Base-by-base conservation (phyloP, 345 rosid species). In the Camelina laxa region DNA sequence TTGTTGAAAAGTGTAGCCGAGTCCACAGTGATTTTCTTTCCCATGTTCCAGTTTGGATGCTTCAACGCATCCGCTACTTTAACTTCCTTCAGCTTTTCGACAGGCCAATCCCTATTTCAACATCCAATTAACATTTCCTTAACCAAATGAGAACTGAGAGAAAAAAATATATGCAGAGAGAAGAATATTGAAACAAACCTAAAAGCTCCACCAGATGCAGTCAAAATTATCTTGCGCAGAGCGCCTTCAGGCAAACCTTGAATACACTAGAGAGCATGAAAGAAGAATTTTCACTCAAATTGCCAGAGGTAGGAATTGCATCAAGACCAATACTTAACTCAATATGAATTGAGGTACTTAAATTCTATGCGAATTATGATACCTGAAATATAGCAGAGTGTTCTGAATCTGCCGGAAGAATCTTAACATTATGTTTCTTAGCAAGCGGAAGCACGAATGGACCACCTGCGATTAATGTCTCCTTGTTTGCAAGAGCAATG, bases 341-440 rank as follows among this genome's bases (percentile, higher is more conserved):
- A 30, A 65, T 17, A 24, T 48, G 57, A 47, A 31, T 50, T 16
- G 33, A 35, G 13, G 11, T 31, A 49, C 27, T 36, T 60, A 6
- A 31, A 16, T 47, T 51, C 68, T 60, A 56, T 1, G 74, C 11
- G 6, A 21, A 13, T 27, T 59, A 10, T 2, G 3, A 49, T 80
- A 92, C 97, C 97, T 95, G 99, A 80, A 95, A 95, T 82, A 95
- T 89, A 47, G 99, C 97, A 71, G 97, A 95, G 83, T 95, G 99
- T 76, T 95, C 99, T 5, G 99, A 95, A 89, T 92, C 99, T 69
- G 99, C 97, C 1, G 97, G 97, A 81, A 95, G 97, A 79, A 95
- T 90, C 76, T 95, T 95, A 21, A 95, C 93, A 11, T 89, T 90
- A 82, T 90, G 84, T 74, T 90, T 90, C 39, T 84, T 92, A 53